A percentile compares a stretch with the other conserved stretches of the same genome.
Conservation (phyloP, 2,329 filamentous ascomycete genomes). For the Beauveria bassiana region DNA sequence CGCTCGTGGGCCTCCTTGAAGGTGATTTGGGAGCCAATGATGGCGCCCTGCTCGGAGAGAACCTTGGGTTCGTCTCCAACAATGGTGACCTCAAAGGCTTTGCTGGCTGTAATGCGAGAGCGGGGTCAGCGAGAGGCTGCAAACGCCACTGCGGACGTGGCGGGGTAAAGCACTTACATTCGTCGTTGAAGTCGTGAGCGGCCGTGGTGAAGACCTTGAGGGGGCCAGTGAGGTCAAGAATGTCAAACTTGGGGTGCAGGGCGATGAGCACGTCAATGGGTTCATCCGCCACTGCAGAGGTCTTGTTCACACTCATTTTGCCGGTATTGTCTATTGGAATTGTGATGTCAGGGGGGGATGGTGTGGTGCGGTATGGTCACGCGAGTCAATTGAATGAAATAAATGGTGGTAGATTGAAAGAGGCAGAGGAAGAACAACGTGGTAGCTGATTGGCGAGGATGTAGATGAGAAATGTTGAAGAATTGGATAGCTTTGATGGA, state of each 20-base stretch:
- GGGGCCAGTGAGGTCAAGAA: constrained; percentile 51
- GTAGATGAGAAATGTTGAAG: constrained; percentile 15
- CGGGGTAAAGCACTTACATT: constrained; percentile 33
- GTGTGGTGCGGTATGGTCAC: neutral
- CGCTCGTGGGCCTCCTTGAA: constrained; percentile 71
- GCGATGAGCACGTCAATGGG: constrained; percentile 54
- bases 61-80: constrained; percentile 46
- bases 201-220: constrained; percentile 44
- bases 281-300: constrained; percentile 51
- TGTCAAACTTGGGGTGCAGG: constrained; percentile 52
- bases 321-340: constrained; percentile 22
- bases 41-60: constrained; percentile 55
- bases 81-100: constrained; percentile 52
- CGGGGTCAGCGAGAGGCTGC: constrained; percentile 2
- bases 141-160: neutral
- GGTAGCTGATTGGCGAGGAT: constrained; percentile 17
- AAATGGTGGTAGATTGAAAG: neutral
- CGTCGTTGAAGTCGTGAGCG: constrained; percentile 45
- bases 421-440: constrained; percentile 10
- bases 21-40: constrained; percentile 66
- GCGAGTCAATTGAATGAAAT: constrained; percentile 9
- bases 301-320: constrained; percentile 52
- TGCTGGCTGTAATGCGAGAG: constrained; percentile 34
- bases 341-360: constrained; percentile 9
- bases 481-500: neutral